Evolutionary conservation across 371 early-diverging fungal species (phyloP).

Genomic region (Zopfochytrium polystomum): DNA sequence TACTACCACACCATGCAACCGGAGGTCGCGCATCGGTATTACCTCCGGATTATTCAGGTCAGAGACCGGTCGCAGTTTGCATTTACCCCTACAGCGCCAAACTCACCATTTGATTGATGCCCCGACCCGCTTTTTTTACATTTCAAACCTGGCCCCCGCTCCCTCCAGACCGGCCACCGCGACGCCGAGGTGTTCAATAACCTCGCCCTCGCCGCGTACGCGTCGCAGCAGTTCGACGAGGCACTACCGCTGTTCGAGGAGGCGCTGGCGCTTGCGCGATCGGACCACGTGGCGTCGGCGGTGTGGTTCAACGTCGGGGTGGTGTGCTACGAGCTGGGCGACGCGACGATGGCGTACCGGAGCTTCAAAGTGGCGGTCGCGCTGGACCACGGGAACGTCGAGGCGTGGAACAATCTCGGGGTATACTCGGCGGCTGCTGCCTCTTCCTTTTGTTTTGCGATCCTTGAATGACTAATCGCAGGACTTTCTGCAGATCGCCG

Average conservation of each 20-base stretch:
- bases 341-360: conserved; percentile 20
- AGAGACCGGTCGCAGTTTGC: no score
- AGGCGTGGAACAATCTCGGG: conserved; percentile 37
- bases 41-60: conserved; percentile 23
- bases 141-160: background rate
- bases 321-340: conserved; percentile 24
- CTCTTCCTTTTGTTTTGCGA: background rate
- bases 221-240: conserved; percentile 29
- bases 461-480: no score
- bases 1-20: conserved; percentile 28
- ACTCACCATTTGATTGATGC: background rate
- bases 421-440: no score
- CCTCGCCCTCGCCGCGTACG: conserved; percentile 29
- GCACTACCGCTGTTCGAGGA: conserved; percentile 26
- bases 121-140: background rate
- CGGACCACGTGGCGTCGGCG: conserved; percentile 18
- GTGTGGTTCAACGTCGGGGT: conserved; percentile 34
- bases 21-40: conserved; percentile 27
- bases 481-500: no score
- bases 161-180: conserved; percentile 8
- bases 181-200: conserved; percentile 29
- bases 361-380: conserved; percentile 20
- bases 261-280: conserved; percentile 18
- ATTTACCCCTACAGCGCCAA: no score
- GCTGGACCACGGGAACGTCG: conserved; percentile 16